Percentiles rank a stretch among this genome's conserved stretches.
phyloP scores from a whole-genome alignment of 768 basidiomycete genomes.

The Phlegmacium glaucopus region DNA sequence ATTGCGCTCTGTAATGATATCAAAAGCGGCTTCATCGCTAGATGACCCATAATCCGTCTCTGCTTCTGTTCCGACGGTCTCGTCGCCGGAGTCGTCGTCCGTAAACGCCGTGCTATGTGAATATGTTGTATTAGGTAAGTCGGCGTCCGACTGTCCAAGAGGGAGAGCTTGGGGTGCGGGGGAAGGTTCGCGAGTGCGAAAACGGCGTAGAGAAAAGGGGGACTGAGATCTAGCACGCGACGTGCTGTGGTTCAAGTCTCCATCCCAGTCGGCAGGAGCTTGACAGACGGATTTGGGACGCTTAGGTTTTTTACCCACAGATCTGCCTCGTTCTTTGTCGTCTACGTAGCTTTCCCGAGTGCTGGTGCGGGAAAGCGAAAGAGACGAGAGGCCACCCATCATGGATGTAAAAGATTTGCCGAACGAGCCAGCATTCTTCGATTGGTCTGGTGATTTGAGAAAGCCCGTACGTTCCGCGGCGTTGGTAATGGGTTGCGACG shows the following conservation, averaged over 20 bases:
- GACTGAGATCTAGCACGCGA: conserved; percentile 74
- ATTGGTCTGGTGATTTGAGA: conserved; percentile 34
- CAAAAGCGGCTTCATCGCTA: conserved; percentile 62
- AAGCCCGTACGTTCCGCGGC: conserved; percentile 47
- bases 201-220: conserved; percentile 73
- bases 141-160: conserved; percentile 61
- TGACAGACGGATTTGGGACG: conserved; percentile 49
- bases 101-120: conserved; percentile 61
- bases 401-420: conserved; percentile 64
- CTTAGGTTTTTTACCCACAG: conserved; percentile 38
- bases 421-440: conserved; percentile 46
- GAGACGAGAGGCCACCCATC: conserved; percentile 67
- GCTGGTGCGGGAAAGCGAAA: conserved; percentile 56
- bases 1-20: conserved; percentile 82
- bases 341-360: conserved; percentile 39
- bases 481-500: conserved; percentile 41
- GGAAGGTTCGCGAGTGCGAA: conserved; percentile 55
- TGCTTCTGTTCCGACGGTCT: conserved; percentile 46
- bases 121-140: conserved; percentile 54
- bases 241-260: conserved; percentile 43
- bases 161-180: conserved; percentile 54
- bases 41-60: conserved; percentile 60
- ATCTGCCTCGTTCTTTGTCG: conserved; percentile 55
- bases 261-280: conserved; percentile 31
- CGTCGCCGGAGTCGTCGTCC: conserved; percentile 64